Conservation (phyloP, 2,329 filamentous ascomycete species). For the Thielaviopsis euricoi region DNA sequence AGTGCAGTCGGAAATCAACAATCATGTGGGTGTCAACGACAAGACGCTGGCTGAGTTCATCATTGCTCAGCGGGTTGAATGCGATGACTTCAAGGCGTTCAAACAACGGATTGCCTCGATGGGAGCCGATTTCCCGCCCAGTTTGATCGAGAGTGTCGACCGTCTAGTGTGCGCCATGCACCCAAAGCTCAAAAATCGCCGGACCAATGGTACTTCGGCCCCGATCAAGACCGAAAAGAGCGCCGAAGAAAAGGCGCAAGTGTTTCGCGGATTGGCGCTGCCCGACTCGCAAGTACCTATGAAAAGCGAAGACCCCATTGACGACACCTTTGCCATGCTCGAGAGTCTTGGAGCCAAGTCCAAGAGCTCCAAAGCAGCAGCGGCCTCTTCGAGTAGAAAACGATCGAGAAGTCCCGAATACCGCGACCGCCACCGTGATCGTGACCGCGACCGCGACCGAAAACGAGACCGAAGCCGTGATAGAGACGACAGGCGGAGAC, state of each 20-base stretch:
- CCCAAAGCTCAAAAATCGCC: constrained; percentile 57
- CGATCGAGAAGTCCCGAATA: constrained; percentile 34
- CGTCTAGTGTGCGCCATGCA: constrained; percentile 80
- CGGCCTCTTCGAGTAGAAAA: constrained; percentile 22
- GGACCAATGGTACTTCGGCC: background rate
- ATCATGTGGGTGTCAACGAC: constrained; percentile 80
- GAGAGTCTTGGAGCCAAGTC: constrained; percentile 42
- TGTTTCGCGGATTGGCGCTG: constrained; percentile 82
- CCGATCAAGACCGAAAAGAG: constrained; percentile 5
- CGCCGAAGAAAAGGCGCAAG: constrained; percentile 55
- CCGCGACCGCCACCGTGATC: constrained; percentile 17
- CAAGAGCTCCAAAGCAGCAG: constrained; percentile 35
- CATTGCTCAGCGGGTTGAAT: constrained; percentile 74
- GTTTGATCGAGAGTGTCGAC: constrained; percentile 80
- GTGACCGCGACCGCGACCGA: background rate
- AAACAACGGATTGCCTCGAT: constrained; percentile 57
- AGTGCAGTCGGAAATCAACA: constrained; percentile 85
- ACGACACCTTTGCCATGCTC: constrained; percentile 85
- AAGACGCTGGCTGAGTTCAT: constrained; percentile 95
- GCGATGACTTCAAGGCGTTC: constrained; percentile 54
- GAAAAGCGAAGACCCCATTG: constrained; percentile 48
- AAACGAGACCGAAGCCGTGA: constrained; percentile 13
- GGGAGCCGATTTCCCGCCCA: constrained; percentile 68
- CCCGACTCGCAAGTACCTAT: constrained; percentile 45
- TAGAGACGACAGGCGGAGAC: constrained; percentile 32